A percentile compares a stretch with the other conserved stretches of the same genome.
Evolutionary conservation across 805 yeast species (phyloP).

Genomic region (Candida patagonica): DNA sequence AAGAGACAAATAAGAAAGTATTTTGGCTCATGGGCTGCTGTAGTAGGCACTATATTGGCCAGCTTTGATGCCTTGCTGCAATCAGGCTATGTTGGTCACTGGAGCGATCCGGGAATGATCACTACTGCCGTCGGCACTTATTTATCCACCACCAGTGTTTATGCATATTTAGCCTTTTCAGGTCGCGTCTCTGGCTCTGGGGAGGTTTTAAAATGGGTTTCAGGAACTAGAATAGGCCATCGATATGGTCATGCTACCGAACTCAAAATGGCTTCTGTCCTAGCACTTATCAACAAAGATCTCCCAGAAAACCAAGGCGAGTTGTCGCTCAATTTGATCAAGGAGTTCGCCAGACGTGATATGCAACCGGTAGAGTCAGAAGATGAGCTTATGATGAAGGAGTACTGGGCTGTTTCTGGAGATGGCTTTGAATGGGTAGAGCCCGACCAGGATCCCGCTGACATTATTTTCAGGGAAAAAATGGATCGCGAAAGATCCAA

Average conservation of each 20-base stretch:
- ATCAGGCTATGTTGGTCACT: constrained; percentile 30
- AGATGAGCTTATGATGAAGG: constrained; percentile 61
- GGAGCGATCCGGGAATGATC: constrained; percentile 28
- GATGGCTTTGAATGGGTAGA: constrained; percentile 85
- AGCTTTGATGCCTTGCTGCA: constrained; percentile 40
- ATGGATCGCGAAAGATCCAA: constrained; percentile 19
- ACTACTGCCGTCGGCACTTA: constrained; percentile 43
- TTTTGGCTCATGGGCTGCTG: constrained; percentile 28
- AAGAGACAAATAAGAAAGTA: constrained; percentile 28
- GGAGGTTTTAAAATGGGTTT: constrained; percentile 48
- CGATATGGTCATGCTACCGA: constrained; percentile 63
- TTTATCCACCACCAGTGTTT: constrained; percentile 38
- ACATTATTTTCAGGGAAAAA: constrained; percentile 28
- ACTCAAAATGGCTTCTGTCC: constrained; percentile 52
- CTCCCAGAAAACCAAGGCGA: constrained; percentile 36
- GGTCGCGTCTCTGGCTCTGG: constrained; percentile 46
- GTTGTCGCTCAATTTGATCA: constrained; percentile 23
- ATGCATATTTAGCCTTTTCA: constrained; percentile 39
- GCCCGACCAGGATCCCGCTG: constrained; percentile 87
- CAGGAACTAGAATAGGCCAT: constrained; percentile 53
- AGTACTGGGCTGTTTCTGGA: constrained; percentile 82
- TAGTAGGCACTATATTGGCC: constrained; percentile 31
- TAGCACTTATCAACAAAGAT: constrained; percentile 54
- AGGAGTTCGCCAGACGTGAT: constrained; percentile 26
- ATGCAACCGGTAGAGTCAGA: constrained; percentile 41